Evolutionary conservation across 148 eudicot species (phyloP).

Genomic region (Vaccinium myrtillus): DNA sequence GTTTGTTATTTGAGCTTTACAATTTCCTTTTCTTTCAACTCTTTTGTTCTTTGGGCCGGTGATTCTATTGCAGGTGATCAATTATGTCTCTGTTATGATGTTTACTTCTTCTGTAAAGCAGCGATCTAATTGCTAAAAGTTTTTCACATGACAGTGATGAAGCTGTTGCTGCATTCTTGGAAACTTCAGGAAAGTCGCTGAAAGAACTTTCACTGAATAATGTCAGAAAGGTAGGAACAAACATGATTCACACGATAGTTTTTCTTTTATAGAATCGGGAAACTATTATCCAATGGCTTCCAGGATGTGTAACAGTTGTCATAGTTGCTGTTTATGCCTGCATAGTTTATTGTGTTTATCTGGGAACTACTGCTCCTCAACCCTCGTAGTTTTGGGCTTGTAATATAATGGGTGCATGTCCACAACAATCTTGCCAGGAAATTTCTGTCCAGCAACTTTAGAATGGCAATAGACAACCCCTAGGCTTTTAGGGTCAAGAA

Average conservation of each 20-base stretch:
- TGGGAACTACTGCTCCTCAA: not conserved
- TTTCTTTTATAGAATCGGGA: not conserved
- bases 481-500: not conserved
- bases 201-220: slow-evolving; percentile 35
- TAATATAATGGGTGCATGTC: not conserved
- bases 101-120: not conserved
- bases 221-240: slow-evolving; percentile 24
- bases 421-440: not conserved
- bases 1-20: not conserved
- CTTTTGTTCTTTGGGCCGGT: not conserved
- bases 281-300: not conserved
- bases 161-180: slow-evolving; percentile 40
- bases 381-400: not conserved
- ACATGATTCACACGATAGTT: not conserved
- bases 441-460: not conserved
- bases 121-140: not conserved
- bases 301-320: not conserved
- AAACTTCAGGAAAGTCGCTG: slow-evolving; percentile 32
- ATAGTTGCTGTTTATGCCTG: slow-evolving; percentile 5
- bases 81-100: not conserved
- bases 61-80: not conserved
- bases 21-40: not conserved
- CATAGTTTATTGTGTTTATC: not conserved
- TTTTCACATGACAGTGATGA: slow-evolving; percentile 28
- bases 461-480: not conserved